A percentile compares a stretch with the other conserved stretches of the same genome.
These are phyloP conservation scores for Rhodotorula sp. DNA, from an alignment of 1,284 basidiomycete genomes.

Conservation along the genomic window DNA sequence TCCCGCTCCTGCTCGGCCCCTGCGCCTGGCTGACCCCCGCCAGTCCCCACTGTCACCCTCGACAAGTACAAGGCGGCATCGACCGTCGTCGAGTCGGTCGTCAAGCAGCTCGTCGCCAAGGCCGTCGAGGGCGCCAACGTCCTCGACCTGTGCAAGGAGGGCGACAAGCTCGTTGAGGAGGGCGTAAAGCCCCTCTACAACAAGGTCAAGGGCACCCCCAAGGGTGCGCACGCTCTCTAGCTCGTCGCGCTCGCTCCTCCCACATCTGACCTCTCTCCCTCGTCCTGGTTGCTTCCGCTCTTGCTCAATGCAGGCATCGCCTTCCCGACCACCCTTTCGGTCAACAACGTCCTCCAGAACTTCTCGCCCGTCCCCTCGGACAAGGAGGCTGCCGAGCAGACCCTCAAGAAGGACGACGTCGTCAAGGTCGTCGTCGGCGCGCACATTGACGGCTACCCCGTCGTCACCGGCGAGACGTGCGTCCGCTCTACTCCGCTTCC, in stretches of 20 bases:
- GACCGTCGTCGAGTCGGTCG: constrained; percentile 81
- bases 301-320: constrained; percentile 63
- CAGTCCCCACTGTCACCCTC: constrained; percentile 40
- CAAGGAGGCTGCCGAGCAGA: constrained; percentile 68
- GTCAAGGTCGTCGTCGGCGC: constrained; percentile 95
- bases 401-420: constrained; percentile 82
- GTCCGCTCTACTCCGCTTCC: constrained; percentile 14
- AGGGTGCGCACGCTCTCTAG: constrained; percentile 40
- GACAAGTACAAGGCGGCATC: constrained; percentile 61
- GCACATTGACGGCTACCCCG: constrained; percentile 89
- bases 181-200: constrained; percentile 85
- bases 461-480: constrained; percentile 81
- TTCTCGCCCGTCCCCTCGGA: constrained; percentile 60
- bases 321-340: constrained; percentile 89
- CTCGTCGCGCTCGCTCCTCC: not conserved
- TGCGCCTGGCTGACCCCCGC: not conserved
- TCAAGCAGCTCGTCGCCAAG: constrained; percentile 79
- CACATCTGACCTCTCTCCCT: not conserved
- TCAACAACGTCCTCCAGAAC: constrained; percentile 70
- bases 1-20: not conserved
- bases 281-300: not conserved
- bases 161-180: constrained; percentile 87
- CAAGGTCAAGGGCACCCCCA: constrained; percentile 75
- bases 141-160: constrained; percentile 85
- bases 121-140: constrained; percentile 73